Base-by-base conservation (phyloP, 805 yeast genomes). In the Lipomyces chichibuensis region DNA sequence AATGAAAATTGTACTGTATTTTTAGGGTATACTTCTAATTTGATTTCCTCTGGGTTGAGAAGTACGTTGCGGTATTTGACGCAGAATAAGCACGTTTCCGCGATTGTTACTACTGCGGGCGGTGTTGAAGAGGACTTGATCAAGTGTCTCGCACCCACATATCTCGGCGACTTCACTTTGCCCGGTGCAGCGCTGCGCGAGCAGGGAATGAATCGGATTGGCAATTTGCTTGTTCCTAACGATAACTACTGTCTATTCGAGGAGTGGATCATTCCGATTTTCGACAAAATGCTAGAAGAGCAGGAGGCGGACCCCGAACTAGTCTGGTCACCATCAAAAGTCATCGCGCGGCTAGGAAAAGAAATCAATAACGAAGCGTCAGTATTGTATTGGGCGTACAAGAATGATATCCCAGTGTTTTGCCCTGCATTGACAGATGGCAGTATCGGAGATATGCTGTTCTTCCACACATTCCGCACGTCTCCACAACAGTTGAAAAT, bases 401-500 rank as follows among this genome's bases (percentile, higher is more conserved):
- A 95, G 80, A 95, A 95, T 82, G 80, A 92, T 75, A 95, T 95
- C 69, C 99, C 99, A 20, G 86, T 95, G 52, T 95, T 95, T 80
- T 95, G 98, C 79, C 99, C 99, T 25, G 95, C 98, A 2, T 82
- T 95, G 66, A 95, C 99, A 4, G 99, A 95, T 80, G 99, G 99
- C 25, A 92, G 97, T 57, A 90, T 95, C 74, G 99, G 99, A 72
- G 99, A 95, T 77, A 95, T 95, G 99, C 85, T 95, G 67, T 95
- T 95, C 77, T 95, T 95, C 90, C 98, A 95, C 80, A 94, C 99
- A 20, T 95, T 92, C 85, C 92, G 92, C 79, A 85, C 97, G 1
- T 89, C 96, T 56, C 98, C 98, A 57, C 87, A 87, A 73, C 96
- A 92, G 75, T 81, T 96, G 67, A 86, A 96, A 78, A 82, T 95